A percentile compares a stretch with the other conserved stretches of the same genome.
Evolutionary conservation across 2,329 filamentous ascomycete species (phyloP).

Genomic region (Orbilia oligospora): DNA sequence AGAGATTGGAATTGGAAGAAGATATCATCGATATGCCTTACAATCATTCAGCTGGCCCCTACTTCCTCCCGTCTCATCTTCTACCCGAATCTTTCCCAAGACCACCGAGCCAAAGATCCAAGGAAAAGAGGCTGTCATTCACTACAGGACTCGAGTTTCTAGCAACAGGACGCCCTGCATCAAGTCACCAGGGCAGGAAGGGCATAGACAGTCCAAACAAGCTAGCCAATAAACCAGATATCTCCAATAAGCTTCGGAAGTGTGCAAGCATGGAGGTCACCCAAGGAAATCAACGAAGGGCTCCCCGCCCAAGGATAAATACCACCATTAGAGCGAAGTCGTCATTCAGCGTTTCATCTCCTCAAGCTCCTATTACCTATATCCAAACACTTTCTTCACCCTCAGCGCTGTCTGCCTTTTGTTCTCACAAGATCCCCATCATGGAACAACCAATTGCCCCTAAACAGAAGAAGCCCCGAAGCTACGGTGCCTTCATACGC

Average conservation of each 20-base stretch:
- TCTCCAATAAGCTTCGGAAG: conserved; percentile 28
- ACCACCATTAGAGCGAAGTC: conserved; percentile 28
- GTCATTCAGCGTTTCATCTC: conserved; percentile 32
- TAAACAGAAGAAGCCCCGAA: conserved; percentile 10
- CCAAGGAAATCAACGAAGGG: conserved; percentile 28
- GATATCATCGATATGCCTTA: conserved; percentile 29
- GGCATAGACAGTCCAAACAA: conserved; percentile 24
- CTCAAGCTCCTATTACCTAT: conserved; percentile 1
- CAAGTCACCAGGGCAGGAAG: conserved; percentile 34
- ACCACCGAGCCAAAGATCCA: conserved; percentile 9
- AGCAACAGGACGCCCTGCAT: background rate
- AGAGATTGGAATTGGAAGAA: background rate
- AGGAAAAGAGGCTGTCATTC: conserved; percentile 42
- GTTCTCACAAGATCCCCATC: background rate
- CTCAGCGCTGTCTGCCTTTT: background rate
- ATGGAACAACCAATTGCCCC: conserved; percentile 12
- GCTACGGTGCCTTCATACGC: conserved; percentile 40
- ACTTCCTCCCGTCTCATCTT: conserved; percentile 9
- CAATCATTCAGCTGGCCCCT: conserved; percentile 3
- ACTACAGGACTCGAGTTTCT: conserved; percentile 33
- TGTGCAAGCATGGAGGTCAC: background rate
- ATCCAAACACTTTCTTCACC: background rate
- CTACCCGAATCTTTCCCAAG: background rate
- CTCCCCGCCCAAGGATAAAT: conserved; percentile 34
- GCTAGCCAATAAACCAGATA: background rate